Base-by-base conservation (phyloP, 352 stramenopile species). In the Phytophthora sansomeana region DNA sequence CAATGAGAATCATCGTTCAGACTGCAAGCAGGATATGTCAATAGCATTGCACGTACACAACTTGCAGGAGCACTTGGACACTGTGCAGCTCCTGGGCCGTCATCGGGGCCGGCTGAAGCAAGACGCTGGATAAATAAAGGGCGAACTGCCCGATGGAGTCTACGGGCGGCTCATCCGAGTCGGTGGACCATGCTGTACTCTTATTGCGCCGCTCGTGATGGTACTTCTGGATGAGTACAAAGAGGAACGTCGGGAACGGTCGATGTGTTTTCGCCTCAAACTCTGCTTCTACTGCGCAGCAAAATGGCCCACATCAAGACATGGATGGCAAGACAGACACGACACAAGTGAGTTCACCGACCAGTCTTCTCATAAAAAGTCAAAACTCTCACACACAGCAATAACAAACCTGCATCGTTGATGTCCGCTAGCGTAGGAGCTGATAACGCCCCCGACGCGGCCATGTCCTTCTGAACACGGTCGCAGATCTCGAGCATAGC, bases 151-250 rank as follows among this genome's bases (percentile, higher is more conserved):
- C 86, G 43, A 96, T 91, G 7, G 86, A 95, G 44, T 96, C 88
- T 8, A 96, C 78, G 0, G 88, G 88, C 30, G 83, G 85, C 50
- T 87, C 75, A 11, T 83, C 60, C 28, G 72, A 91, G 33, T 81
- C 77, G 3, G 72, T 55, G 16, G 67, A 81, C 88, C 88, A 96
- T 28, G 52, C 46, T 6, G 70, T 83, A 17, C 67, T 65, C 61
- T 85, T 63, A 36, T 84, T 76, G 33, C 77, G 79, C 33, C 78
- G 76, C 62, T 96, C 88, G 42, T 77, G 82, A 58, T 93, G 86
- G 66, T 93, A 96, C 74, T 93, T 96, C 50, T 96, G 84, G 49
- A 96, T 93, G 39, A 96, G 71, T 13, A 89, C 67, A 53, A 83
- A 77, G 36, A 96, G 68, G 53, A 93, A 96, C 21, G 47, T 54